Percentiles rank a stretch among this genome's conserved stretches.
These are phyloP conservation scores for Trichocladium uniseriatum DNA, from an alignment of 495 filamentous ascomycete genomes.

Conservation along the genomic window DNA sequence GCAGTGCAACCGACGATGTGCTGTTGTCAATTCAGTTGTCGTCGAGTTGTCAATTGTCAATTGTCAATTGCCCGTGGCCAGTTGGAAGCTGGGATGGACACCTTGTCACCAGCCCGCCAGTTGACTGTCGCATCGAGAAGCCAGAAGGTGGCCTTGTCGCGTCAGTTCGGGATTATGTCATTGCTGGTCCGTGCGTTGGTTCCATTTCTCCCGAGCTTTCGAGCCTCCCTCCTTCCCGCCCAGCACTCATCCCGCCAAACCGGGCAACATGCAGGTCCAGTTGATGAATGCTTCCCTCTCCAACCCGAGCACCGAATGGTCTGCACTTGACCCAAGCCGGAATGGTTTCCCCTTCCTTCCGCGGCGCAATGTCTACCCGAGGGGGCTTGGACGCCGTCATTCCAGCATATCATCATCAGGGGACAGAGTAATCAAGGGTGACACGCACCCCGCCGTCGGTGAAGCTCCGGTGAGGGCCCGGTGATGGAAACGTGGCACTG, in stretches of 20 bases:
- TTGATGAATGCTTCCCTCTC: too few relatives aligned
- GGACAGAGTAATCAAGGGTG: neutral
- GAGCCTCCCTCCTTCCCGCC: too few relatives aligned
- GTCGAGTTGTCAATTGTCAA: neutral
- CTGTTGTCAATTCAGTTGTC: neutral
- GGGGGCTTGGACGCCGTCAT: too few relatives aligned
- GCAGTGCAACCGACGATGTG: conserved; percentile 16
- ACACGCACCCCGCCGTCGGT: neutral
- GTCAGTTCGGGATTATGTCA: neutral
- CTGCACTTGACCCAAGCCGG: too few relatives aligned
- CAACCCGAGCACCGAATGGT: too few relatives aligned
- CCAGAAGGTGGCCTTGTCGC: neutral
- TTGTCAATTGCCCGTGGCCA: too few relatives aligned
- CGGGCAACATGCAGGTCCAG: neutral
- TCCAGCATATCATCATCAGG: neutral
- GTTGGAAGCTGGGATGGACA: neutral
- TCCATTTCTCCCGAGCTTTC: too few relatives aligned
- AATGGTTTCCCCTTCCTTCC: too few relatives aligned
- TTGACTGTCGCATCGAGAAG: neutral
- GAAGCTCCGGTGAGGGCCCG: conserved; percentile 6
- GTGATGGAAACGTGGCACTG: conserved; percentile 13
- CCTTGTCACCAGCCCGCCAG: neutral
- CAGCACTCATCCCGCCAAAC: too few relatives aligned
- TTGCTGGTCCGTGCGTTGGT: neutral
- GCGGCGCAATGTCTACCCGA: too few relatives aligned